These are phyloP conservation scores for Saturnispora besseyi DNA, from an alignment of 805 yeast genomes.

Conservation along the genomic window DNA sequence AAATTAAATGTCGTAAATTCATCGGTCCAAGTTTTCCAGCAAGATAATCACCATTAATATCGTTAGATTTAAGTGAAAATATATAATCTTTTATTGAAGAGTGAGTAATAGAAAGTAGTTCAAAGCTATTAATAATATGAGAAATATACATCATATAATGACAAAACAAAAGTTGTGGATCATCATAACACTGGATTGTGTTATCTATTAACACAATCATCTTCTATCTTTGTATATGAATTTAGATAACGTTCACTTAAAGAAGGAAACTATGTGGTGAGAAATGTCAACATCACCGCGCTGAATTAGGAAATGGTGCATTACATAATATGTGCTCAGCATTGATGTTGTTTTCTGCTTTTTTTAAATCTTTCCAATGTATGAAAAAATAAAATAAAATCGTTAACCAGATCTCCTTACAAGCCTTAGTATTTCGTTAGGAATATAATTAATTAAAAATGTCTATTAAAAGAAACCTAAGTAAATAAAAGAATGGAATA, in stretches of 20 bases:
- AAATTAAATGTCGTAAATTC: conserved; percentile 13
- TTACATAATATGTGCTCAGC: background rate
- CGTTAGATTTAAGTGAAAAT: conserved; percentile 9
- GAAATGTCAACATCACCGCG: background rate
- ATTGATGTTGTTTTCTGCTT: background rate
- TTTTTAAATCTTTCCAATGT: background rate
- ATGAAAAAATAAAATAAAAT: too few relatives aligned
- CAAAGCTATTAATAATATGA: conserved; percentile 1
- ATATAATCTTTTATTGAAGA: conserved; percentile 12
- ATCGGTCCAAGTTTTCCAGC: conserved; percentile 19
- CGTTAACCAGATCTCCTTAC: too few relatives aligned
- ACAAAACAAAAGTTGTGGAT: conserved; percentile 9
- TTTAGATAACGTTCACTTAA: background rate
- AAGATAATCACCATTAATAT: conserved; percentile 19
- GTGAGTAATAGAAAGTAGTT: conserved; percentile 6
- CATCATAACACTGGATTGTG: conserved; percentile 7
- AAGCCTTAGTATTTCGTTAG: too few relatives aligned
- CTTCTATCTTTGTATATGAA: background rate
- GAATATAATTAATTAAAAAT: too few relatives aligned
- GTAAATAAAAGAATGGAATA: background rate
- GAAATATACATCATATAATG: conserved; percentile 11
- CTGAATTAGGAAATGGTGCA: background rate
- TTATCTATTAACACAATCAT: conserved; percentile 3
- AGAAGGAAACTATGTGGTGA: background rate
- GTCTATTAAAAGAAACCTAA: background rate